phyloP scores from a whole-genome alignment of 2,329 filamentous ascomycete species.

The Hypoxylon sp. region DNA sequence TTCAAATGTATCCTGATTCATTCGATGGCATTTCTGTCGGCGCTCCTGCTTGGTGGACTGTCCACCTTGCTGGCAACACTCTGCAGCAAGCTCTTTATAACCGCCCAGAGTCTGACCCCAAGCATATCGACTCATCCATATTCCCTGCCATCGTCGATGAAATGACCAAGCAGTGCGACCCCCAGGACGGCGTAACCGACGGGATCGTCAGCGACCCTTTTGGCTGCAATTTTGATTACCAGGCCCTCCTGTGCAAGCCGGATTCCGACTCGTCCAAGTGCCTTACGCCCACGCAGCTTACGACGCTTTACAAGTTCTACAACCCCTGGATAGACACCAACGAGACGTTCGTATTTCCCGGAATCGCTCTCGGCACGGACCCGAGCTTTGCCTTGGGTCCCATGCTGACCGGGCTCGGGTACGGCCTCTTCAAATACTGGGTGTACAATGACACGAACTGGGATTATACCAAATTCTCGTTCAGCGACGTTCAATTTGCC shows the following conservation, averaged over 20 bases:
- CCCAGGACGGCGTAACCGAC: constrained; percentile 53
- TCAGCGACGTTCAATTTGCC: constrained; percentile 40
- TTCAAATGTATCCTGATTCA: constrained; percentile 60
- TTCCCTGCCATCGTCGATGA: constrained; percentile 53
- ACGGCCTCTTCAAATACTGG: constrained; percentile 37
- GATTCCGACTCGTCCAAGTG: constrained; percentile 42
- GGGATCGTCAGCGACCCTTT: constrained; percentile 52
- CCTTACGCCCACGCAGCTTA: constrained; percentile 51
- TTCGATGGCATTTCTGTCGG: constrained; percentile 66
- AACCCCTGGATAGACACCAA: constrained; percentile 41
- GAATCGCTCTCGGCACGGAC: constrained; percentile 38
- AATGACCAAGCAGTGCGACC: constrained; percentile 54
- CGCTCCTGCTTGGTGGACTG: constrained; percentile 58
- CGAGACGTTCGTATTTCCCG: constrained; percentile 42
- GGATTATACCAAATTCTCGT: constrained; percentile 42
- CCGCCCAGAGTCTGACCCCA: constrained; percentile 49
- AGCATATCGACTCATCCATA: constrained; percentile 51
- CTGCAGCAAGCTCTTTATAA: constrained; percentile 55
- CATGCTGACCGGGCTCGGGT: constrained; percentile 27
- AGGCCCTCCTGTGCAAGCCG: constrained; percentile 48
- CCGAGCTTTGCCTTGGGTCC: constrained; percentile 27
- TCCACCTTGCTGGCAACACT: constrained; percentile 50
- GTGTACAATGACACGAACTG: constrained; percentile 42
- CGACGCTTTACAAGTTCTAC: constrained; percentile 44
- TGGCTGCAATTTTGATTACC: constrained; percentile 50